phyloP scores from a whole-genome alignment of 306 rosid species.

The Comarum palustre region DNA sequence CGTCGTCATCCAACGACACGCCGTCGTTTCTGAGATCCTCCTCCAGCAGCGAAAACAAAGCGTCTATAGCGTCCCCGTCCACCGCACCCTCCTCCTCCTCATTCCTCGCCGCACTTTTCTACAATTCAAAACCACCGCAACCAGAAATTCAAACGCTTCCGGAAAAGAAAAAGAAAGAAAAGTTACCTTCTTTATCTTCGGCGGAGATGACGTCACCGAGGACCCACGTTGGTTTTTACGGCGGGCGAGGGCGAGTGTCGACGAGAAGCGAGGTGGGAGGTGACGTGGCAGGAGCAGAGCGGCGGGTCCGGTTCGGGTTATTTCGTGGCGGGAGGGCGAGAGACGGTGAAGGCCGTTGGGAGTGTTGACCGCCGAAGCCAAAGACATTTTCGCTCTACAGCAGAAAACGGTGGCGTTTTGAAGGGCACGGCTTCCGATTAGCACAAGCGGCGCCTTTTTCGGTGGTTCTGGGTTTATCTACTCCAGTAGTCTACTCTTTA shows the following conservation, averaged over 20 bases:
- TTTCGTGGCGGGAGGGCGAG: constrained; percentile 26
- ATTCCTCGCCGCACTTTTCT: constrained; percentile 36
- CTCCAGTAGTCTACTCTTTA: neutral
- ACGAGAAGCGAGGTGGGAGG: constrained; percentile 37
- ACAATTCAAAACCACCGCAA: neutral
- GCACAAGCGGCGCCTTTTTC: neutral
- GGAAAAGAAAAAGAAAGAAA: neutral
- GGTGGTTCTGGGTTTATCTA: neutral
- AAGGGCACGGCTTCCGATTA: neutral
- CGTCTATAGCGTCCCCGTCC: constrained; percentile 71
- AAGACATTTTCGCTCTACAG: constrained; percentile 30
- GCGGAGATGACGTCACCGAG: constrained; percentile 31
- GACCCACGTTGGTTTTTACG: constrained; percentile 27
- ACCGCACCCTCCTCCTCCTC: constrained; percentile 36
- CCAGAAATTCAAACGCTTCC: neutral
- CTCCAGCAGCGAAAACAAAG: constrained; percentile 71
- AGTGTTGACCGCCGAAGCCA: constrained; percentile 30
- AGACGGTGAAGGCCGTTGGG: constrained; percentile 37
- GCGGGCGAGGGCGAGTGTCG: constrained; percentile 41
- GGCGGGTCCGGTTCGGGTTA: constrained; percentile 19
- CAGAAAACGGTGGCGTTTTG: constrained; percentile 1
- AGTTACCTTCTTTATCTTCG: constrained; percentile 54
- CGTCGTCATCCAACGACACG: constrained; percentile 33
- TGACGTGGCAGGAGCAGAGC: constrained; percentile 32
- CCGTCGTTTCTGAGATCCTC: constrained; percentile 77